Conservation (phyloP, 192 early-diverging fungal genomes). For the Phlyctochytrium arcticum region DNA sequence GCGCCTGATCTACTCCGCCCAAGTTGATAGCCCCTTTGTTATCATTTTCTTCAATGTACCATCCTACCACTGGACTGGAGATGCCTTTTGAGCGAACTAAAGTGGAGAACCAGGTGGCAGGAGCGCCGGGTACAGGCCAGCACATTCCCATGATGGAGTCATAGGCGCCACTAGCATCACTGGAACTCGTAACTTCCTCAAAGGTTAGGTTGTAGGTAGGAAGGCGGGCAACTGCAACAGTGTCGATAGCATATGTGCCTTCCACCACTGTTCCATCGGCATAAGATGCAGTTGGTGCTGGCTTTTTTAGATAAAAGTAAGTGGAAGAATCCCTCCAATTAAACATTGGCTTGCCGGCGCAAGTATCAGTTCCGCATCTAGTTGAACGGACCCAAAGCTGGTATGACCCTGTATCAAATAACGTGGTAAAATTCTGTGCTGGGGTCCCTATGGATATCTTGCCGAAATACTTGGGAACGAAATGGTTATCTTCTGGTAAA, state of each 20-base stretch:
- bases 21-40: neutral
- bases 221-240: conserved; percentile 12
- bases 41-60: neutral
- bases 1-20: conserved; percentile 20
- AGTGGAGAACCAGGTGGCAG: conserved; percentile 19
- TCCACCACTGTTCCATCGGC: conserved; percentile 31
- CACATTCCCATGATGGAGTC: conserved; percentile 42
- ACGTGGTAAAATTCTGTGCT: conserved; percentile 11
- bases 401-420: conserved; percentile 46
- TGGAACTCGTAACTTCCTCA: conserved; percentile 10
- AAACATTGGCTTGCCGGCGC: conserved; percentile 24
- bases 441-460: conserved; percentile 35
- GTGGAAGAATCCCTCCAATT: conserved; percentile 23
- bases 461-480: conserved; percentile 13
- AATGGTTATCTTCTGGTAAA: neutral
- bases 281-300: conserved; percentile 22
- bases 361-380: conserved; percentile 23
- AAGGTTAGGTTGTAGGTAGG: conserved; percentile 7
- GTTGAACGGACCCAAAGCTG: conserved; percentile 39
- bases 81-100: conserved; percentile 1
- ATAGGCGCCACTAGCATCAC: neutral
- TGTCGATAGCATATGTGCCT: conserved; percentile 29
- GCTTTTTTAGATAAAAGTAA: conserved; percentile 4
- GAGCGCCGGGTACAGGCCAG: neutral
- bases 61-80: conserved; percentile 7